Evolutionary conservation across 2,329 filamentous ascomycete genomes (phyloP), one percentile per base, ranked within the genome.

Genomic region (Didymosphaeria variabile): DNA sequence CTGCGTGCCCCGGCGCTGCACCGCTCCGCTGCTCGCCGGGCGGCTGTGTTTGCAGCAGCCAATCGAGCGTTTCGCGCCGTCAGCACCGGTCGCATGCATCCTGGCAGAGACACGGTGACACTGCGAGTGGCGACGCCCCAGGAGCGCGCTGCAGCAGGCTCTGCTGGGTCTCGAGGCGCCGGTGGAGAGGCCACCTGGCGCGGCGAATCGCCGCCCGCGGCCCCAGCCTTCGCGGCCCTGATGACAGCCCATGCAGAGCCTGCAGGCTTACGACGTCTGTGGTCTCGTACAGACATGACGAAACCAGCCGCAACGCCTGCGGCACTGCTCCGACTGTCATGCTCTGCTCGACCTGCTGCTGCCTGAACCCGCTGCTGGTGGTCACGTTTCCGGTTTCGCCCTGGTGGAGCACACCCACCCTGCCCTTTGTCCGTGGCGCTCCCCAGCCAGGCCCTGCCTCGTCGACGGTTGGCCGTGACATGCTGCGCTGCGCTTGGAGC

Each of bases 271-370:
- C 57, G 47, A 58, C 47, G 56, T 52, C 56, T 49, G 17, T n/a
- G 21, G 42, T 55, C 50, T 59, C 57, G 50, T 40, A 55, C 38
- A 75, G 36, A 6, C 38, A 40, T 40, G 38, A 40, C 38, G 38
- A 40, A 40, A 40, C 38, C 38, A 40, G 38, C 38, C 15, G 75
- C 75, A 72, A 73, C 70, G 66, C 68, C 63, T 68, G 68, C 69
- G 70, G 69, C 67, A 62, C 66, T 57, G 67, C 64, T 72, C 67
- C 72, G 71, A 69, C 68, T 69, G 68, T 71, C 70, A 73, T 3
- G n/a, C 15, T 19, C 38, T 36, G 34, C 13, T n/a, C n/a, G n/a
- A 3, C 9, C 13, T 72, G 71, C 62, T 64, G 53, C 38, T 40
- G 38, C 67, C 68, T 71, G 66, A 69, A 65, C 66, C 67, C 67